Evolutionary conservation across 805 yeast genomes (phyloP).

Genomic region (Wickerhamomyces silvicola): DNA sequence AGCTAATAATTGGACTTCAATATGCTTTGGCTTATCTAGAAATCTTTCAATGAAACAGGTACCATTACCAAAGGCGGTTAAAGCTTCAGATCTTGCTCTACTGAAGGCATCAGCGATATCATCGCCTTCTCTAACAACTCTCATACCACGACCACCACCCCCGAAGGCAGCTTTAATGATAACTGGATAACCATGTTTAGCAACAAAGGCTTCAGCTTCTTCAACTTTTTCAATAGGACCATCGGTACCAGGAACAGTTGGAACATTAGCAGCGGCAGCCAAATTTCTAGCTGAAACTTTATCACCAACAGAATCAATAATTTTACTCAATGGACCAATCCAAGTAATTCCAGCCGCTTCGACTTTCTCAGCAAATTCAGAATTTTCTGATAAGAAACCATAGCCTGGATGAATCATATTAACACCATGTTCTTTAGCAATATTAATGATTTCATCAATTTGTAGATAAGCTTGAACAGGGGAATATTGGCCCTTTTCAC

Average conservation of each 20-base stretch:
- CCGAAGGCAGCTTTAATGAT: conserved; percentile 98
- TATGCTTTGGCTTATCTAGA: conserved; percentile 92
- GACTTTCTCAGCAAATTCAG: conserved; percentile 90
- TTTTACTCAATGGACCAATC: conserved; percentile 87
- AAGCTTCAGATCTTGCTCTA: conserved; percentile 92
- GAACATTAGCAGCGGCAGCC: conserved; percentile 78
- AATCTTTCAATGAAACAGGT: conserved; percentile 97
- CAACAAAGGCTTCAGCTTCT: conserved; percentile 77
- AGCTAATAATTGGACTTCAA: conserved; percentile 93
- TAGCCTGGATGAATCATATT: conserved; percentile 92
- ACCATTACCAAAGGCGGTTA: conserved; percentile 95
- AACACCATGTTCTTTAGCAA: conserved; percentile 72
- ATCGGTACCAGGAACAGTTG: conserved; percentile 96
- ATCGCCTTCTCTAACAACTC: conserved; percentile 97
- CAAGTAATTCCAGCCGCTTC: conserved; percentile 87
- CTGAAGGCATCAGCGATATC: conserved; percentile 84
- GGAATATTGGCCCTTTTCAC: conserved; percentile 79
- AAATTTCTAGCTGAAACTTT: conserved; percentile 90
- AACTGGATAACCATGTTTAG: conserved; percentile 86
- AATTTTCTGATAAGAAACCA: conserved; percentile 85
- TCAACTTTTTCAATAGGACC: conserved; percentile 84
- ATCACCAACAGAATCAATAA: conserved; percentile 94
- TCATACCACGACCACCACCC: conserved; percentile 99
- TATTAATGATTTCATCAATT: conserved; percentile 87
- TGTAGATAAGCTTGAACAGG: conserved; percentile 96